Base-by-base conservation (phyloP, 2,329 filamentous ascomycete genomes). In the Cladosporium austrohemisphaericum region DNA sequence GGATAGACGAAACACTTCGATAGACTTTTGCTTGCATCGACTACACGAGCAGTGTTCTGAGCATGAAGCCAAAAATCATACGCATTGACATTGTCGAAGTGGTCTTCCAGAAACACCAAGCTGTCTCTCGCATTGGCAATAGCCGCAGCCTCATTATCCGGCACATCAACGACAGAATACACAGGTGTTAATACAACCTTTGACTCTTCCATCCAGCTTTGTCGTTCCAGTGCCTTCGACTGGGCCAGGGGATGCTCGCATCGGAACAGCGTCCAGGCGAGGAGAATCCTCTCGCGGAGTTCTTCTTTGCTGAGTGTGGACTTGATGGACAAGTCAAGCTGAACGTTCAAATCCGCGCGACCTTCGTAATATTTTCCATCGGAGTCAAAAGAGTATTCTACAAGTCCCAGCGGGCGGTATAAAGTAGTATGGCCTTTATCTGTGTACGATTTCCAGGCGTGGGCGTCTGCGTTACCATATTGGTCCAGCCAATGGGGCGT, bases 291-390 rank as follows among this genome's bases (percentile, higher is more conserved):
- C 38, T 60, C 49, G 4, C 66, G 62, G 2, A 72, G 57, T 31
- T 66, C 56, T 7, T 58, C 50, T n/a, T 52, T 52, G 5, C 57
- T 51, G 4, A 73, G 57, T 0, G 32, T 54, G 29, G 66, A 65
- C n/a, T 57, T 55, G 23, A 70, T 55, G 10, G 68, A 64, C 13
- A 72, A 46, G 1, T 65, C 65, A 8, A 74, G 58, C 2, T 65
- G 57, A 2, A 62, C 60, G 13, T 67, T 72, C 52, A 75, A 66
- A 47, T 76, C 73, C 16, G 73, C 73, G 45, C 72, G 61, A 5
- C 73, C 73, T 49, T 71, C 71, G 43, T 63, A 72, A 40, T 71
- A 65, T 5, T 61, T 54, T 3, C 73, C 73, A 57, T 75, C 73
- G 0, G 58, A 56, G 51, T 75, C 71, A 58, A 76, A 76, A 9